Evolutionary conservation across 1,284 basidiomycete genomes (phyloP).

Genomic region (Pseudozyma hubeiensis): DNA sequence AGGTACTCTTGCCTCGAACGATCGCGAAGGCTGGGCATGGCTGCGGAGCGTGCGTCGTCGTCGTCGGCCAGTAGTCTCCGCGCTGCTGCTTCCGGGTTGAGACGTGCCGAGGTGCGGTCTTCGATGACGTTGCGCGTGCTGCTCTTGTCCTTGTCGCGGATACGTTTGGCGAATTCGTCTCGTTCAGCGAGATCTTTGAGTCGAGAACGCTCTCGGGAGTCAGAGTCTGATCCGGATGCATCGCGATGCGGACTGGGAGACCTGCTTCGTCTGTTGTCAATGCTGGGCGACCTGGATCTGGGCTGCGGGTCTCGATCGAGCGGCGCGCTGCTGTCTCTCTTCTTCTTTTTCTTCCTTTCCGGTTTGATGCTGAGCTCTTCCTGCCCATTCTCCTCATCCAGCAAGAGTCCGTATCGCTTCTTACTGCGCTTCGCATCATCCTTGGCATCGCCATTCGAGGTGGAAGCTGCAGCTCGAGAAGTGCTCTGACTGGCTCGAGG

Average conservation of each 20-base stretch:
- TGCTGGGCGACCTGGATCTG: neutral
- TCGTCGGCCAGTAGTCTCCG: conserved; percentile 77
- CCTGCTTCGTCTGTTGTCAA: conserved; percentile 1
- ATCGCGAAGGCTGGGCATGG: conserved; percentile 60
- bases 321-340: conserved; percentile 79
- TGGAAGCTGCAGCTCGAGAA: conserved; percentile 72
- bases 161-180: conserved; percentile 90
- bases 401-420: conserved; percentile 59
- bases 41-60: conserved; percentile 49
- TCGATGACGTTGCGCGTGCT: conserved; percentile 90
- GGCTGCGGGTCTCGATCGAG: conserved; percentile 69
- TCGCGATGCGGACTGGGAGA: conserved; percentile 15
- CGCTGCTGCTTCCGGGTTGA: conserved; percentile 82
- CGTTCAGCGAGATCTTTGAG: conserved; percentile 84
- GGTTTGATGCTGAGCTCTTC: conserved; percentile 59
- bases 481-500: conserved; percentile 76
- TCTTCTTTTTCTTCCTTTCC: conserved; percentile 72
- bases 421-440: conserved; percentile 17
- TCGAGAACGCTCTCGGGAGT: conserved; percentile 79
- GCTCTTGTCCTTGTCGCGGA: conserved; percentile 84
- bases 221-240: conserved; percentile 71
- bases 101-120: conserved; percentile 76
- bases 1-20: conserved; percentile 85
- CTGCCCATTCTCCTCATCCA: conserved; percentile 52
- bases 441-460: neutral